A percentile compares a stretch with the other conserved stretches of the same genome.
Conservation (phyloP, 2,329 filamentous ascomycete genomes). For the Trichoderma koningiopsis region DNA sequence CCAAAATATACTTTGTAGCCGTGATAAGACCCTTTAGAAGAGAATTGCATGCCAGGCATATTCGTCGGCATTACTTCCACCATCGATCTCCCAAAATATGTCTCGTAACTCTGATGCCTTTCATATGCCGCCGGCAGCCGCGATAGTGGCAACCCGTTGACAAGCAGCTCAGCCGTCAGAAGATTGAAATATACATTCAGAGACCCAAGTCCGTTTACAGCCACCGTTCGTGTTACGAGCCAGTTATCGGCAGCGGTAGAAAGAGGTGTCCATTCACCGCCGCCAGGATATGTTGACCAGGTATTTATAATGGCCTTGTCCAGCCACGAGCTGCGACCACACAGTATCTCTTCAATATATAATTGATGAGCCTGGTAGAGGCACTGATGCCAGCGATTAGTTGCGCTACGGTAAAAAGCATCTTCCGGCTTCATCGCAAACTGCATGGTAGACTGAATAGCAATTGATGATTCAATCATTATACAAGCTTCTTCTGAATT, state of each 20-base stretch:
- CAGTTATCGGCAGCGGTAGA: neutral
- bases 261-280: constrained; percentile 2
- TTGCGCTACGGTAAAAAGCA: neutral
- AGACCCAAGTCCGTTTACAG: neutral
- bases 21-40: constrained; percentile 36
- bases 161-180: constrained; percentile 53
- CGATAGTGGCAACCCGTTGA: constrained; percentile 53
- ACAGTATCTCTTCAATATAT: neutral
- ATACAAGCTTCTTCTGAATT: neutral
- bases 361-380: neutral
- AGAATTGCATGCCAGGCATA: constrained; percentile 45
- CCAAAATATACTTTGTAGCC: constrained; percentile 44
- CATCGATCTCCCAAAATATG: constrained; percentile 46
- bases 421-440: neutral
- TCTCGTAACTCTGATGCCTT: constrained; percentile 41
- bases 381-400: neutral
- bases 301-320: neutral
- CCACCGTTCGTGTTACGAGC: neutral
- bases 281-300: neutral
- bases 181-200: constrained; percentile 50
- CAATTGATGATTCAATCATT: constrained; percentile 2
- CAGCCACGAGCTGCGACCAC: neutral
- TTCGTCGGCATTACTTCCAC: constrained; percentile 49
- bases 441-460: neutral
- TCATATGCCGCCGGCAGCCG: constrained; percentile 51